Conservation (phyloP, 2,329 filamentous ascomycete genomes). For the Neonectria neomacrospora region DNA sequence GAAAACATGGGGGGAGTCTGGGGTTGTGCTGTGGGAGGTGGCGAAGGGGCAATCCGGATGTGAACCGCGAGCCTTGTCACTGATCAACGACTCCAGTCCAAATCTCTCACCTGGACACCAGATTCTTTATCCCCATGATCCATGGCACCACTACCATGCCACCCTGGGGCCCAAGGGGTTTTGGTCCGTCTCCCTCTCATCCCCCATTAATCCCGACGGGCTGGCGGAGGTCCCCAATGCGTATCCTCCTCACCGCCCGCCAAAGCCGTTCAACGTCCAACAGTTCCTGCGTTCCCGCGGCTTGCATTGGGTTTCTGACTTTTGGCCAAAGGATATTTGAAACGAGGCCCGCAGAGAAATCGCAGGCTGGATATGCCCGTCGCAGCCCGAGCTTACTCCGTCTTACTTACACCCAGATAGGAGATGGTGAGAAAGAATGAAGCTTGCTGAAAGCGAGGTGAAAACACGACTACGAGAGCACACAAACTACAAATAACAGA, state of each 20-base stretch:
- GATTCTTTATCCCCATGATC: background rate
- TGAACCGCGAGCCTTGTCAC: constrained; percentile 18
- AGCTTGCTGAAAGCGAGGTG: background rate
- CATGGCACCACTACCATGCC: constrained; percentile 10
- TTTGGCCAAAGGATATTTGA: background rate
- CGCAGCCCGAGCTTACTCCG: constrained; percentile 4
- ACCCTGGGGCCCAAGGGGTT: background rate
- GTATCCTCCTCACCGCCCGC: constrained; percentile 10
- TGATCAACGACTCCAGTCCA: background rate
- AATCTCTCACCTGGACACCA: constrained; percentile 1
- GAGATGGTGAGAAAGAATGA: background rate
- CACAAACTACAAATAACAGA: background rate
- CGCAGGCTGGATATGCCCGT: constrained; percentile 7
- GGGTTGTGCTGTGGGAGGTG: constrained; percentile 17
- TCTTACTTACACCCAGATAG: background rate
- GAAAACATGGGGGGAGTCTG: constrained; percentile 17
- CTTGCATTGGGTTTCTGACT: constrained; percentile 10
- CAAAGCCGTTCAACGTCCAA: background rate
- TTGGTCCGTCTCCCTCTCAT: background rate
- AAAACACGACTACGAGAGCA: background rate
- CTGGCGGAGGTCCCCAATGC: constrained; percentile 16
- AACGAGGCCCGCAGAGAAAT: constrained; percentile 15
- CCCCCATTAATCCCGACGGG: background rate
- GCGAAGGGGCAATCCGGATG: constrained; percentile 16
- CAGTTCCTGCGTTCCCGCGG: background rate